Conservation (phyloP, 257 asterid species). For the Prunella vulgaris region DNA sequence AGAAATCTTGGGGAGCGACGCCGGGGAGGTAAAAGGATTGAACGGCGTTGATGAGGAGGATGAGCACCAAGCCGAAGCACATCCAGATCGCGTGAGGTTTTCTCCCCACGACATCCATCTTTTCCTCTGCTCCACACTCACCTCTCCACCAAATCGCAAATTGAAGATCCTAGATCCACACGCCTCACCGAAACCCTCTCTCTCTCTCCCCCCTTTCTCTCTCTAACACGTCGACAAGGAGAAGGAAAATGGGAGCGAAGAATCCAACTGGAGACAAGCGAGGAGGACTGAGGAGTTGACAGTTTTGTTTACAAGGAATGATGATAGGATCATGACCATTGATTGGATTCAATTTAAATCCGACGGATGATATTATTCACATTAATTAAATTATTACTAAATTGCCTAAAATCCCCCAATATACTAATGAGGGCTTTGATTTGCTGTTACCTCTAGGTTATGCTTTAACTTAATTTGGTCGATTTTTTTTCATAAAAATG, state of each 20-base stretch:
- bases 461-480: too few species aligned
- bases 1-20: slow-evolving; percentile 88
- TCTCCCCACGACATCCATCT: slow-evolving; percentile 34
- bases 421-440: too few species aligned
- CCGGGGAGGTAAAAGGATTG: slow-evolving; percentile 86
- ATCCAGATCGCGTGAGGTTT: slow-evolving; percentile 29
- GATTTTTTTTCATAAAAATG: too few species aligned
- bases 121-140: slow-evolving; percentile 15
- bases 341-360: slow-evolving; percentile 6
- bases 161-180: slow-evolving; percentile 29
- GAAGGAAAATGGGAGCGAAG: slow-evolving; percentile 27
- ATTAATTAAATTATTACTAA: too few species aligned
- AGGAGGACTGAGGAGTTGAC: background rate
- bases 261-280: slow-evolving; percentile 13
- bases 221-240: slow-evolving; percentile 26
- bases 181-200: background rate
- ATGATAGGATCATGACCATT: slow-evolving; percentile 2
- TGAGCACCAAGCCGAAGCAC: slow-evolving; percentile 27
- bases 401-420: background rate
- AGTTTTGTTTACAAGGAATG: slow-evolving; percentile 1
- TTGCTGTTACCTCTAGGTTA: too few species aligned
- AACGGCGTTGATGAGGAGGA: slow-evolving; percentile 34
- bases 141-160: slow-evolving; percentile 19
- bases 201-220: background rate
- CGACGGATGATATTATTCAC: slow-evolving; percentile 1